Conservation (phyloP, 495 filamentous ascomycete genomes). For the Hypomontagnella submonticulosa region DNA sequence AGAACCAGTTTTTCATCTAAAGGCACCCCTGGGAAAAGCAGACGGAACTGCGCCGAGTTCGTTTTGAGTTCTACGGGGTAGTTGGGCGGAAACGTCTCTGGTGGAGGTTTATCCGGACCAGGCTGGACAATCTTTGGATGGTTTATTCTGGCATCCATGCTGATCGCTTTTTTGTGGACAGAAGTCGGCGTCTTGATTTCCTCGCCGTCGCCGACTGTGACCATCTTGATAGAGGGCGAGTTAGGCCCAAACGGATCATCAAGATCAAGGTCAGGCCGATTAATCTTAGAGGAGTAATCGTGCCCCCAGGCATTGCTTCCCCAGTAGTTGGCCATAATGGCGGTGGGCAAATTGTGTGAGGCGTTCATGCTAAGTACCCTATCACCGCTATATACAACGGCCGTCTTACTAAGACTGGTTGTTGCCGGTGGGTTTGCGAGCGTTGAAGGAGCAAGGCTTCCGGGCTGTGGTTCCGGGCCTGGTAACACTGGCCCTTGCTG, state of each 20-base stretch:
- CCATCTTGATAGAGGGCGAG: slow-evolving; percentile 50
- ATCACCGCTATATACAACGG: slow-evolving; percentile 83
- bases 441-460: slow-evolving; percentile 82
- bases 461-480: slow-evolving; percentile 54
- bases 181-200: slow-evolving; percentile 38
- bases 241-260: slow-evolving; percentile 61
- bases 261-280: slow-evolving; percentile 51
- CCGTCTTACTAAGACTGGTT: slow-evolving; percentile 87
- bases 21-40: slow-evolving; percentile 85
- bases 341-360: slow-evolving; percentile 78
- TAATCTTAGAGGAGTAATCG: slow-evolving; percentile 66
- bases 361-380: slow-evolving; percentile 71
- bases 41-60: slow-evolving; percentile 92
- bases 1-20: slow-evolving; percentile 81
- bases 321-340: slow-evolving; percentile 92
- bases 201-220: slow-evolving; percentile 50
- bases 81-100: slow-evolving; percentile 76
- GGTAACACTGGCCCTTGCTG: slow-evolving; percentile 32
- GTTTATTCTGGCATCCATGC: slow-evolving; percentile 71
- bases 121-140: slow-evolving; percentile 53
- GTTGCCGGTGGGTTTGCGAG: slow-evolving; percentile 86
- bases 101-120: slow-evolving; percentile 50
- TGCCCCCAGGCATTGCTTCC: slow-evolving; percentile 86
- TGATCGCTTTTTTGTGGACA: slow-evolving; percentile 82
- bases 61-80: slow-evolving; percentile 86